Conservation (phyloP, 2,329 filamentous ascomycete genomes). For the Pseudocercospora vitis region DNA sequence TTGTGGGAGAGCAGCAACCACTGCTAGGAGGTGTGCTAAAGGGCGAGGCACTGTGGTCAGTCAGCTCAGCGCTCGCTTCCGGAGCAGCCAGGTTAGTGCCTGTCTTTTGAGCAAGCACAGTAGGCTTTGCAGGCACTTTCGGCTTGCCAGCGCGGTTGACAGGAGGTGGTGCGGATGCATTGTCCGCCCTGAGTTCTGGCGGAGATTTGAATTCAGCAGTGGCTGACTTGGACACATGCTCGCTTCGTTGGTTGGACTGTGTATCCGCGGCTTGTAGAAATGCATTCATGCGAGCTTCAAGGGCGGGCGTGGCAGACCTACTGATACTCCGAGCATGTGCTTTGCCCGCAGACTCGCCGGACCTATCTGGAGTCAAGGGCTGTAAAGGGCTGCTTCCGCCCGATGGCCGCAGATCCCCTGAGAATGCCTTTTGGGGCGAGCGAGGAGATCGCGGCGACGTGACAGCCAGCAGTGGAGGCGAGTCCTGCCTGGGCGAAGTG, state of each 20-base stretch:
- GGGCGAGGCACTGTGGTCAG: constrained; percentile 63
- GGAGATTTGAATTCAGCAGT: constrained; percentile 1
- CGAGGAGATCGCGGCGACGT: constrained; percentile 58
- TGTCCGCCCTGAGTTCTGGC: constrained; percentile 4
- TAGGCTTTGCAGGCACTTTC: constrained; percentile 53
- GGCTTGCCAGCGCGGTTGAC: constrained; percentile 81
- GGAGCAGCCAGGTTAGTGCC: constrained; percentile 35
- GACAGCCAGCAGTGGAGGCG: constrained; percentile 66
- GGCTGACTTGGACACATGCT: constrained; percentile 2
- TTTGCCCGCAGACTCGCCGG: constrained; percentile 32
- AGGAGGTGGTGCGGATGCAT: constrained; percentile 59
- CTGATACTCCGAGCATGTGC: constrained; percentile 42
- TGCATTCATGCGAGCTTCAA: constrained; percentile 42
- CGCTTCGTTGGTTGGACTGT: constrained; percentile 5
- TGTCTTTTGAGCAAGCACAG: constrained; percentile 27
- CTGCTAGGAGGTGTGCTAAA: constrained; percentile 85
- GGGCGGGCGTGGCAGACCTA: constrained; percentile 43
- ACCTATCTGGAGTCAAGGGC: constrained; percentile 28
- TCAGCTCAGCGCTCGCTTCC: constrained; percentile 41
- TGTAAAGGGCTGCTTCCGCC: constrained; percentile 17
- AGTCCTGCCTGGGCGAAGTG: constrained; percentile 47
- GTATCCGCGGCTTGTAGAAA: constrained; percentile 35
- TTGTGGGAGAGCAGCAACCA: constrained; percentile 53
- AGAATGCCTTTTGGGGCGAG: constrained; percentile 53
- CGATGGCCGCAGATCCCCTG: constrained; percentile 22